Base-by-base conservation (phyloP, 2,329 filamentous ascomycete species). In the Claviceps maximensis region DNA sequence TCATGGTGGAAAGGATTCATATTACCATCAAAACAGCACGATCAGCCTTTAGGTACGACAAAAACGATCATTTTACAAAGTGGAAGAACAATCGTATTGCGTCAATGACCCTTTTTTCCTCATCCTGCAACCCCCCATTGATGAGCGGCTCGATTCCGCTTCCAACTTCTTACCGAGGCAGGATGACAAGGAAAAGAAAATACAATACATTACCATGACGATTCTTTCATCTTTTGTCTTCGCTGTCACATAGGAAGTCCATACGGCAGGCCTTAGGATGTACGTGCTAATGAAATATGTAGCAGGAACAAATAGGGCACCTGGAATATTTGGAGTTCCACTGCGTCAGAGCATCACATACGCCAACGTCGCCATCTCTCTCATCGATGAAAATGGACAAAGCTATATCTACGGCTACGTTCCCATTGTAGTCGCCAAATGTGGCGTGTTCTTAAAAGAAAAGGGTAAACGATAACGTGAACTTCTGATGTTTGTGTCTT, bases 391-490 rank as follows among this genome's bases (percentile, higher is more conserved):
- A 59, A 80, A 93, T 59, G 91, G 91, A 33, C 83, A 93, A 68
- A 95, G 89, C 71, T 97, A 95, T 68, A 96, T 97, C 52, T 98
- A 97, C 68, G 93, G 93, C 63, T 97, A 97, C 64, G 91, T 98
- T 8, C 93, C 93, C 19, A 97, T 98, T 58, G 91, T 98, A 45
- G 91, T 98, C 52, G 93, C 93, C 38, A 98, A 98, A 69, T 97
- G 93, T 67, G 93, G 93, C 57, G 90, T 98, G 4, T 98, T 90
- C 61, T 69, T 98, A 59, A 98, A 98, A 70, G 93, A 98, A 69
- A 96, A 95, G 80, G 93, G 93, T 96, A 21, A 25, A 49, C 51
- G 9, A 15, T n/a, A 7, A 7, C 25, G 9, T 4, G 9, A 13
- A 46, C 7, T 17, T 44, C 10, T 6, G 42, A 33, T 33, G 33